These are phyloP conservation scores for Pinus tabuliformis DNA, from an alignment of 75 land plant species.

Conservation along the genomic window DNA sequence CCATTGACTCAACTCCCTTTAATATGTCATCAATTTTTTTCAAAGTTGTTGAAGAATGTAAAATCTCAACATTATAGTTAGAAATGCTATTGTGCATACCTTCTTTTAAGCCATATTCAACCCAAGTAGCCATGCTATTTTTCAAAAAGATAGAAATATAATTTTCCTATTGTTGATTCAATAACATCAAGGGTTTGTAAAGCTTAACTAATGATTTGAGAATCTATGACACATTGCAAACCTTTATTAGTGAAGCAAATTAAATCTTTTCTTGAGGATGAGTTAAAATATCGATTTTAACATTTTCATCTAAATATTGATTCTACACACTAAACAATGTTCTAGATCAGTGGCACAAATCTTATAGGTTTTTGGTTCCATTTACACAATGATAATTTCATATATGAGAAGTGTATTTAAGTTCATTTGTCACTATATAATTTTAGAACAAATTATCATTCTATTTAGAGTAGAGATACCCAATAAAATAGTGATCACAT, in stretches of 20 bases:
- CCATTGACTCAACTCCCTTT: neutral
- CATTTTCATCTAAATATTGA: slow-evolving; percentile 1
- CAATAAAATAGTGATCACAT: too few species aligned
- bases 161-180: slow-evolving; percentile 2
- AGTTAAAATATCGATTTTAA: neutral
- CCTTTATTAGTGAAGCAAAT: slow-evolving; percentile 3
- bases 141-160: neutral
- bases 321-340: slow-evolving; percentile 1
- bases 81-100: neutral
- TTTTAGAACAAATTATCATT: too few species aligned
- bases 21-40: neutral
- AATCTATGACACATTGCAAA: slow-evolving; percentile 7
- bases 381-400: too few species aligned
- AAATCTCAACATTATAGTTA: neutral
- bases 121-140: slow-evolving; percentile 2
- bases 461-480: too few species aligned
- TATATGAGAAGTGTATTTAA: too few species aligned
- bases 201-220: neutral
- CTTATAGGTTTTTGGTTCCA: too few species aligned
- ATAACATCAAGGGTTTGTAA: slow-evolving; percentile 8
- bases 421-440: too few species aligned
- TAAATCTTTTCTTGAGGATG: slow-evolving; percentile 9
- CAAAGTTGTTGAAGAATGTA: neutral
- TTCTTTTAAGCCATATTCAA: slow-evolving; percentile 7
- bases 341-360: slow-evolving; percentile 5